These are phyloP conservation scores for Myotisia sp. DNA, from an alignment of 2,329 filamentous ascomycete species.

Conservation along the genomic window DNA sequence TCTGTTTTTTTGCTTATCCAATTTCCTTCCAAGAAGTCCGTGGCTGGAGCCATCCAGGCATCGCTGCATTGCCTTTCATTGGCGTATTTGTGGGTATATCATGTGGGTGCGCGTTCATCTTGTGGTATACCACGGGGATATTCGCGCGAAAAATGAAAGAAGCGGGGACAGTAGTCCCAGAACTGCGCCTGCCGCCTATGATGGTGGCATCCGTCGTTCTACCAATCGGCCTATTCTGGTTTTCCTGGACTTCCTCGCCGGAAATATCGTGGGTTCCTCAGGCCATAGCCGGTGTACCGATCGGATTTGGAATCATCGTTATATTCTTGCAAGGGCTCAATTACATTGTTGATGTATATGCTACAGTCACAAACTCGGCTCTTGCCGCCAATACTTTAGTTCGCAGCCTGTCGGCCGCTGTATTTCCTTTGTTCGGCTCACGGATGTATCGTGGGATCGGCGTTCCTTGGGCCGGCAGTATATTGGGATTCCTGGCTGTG, in stretches of 20 bases:
- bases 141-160: conserved; percentile 28
- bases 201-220: conserved; percentile 30
- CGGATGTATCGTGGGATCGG: conserved; percentile 27
- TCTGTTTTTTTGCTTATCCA: conserved; percentile 29
- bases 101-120: conserved; percentile 23
- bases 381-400: conserved; percentile 74
- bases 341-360: conserved; percentile 48
- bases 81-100: conserved; percentile 33
- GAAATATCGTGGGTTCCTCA: conserved; percentile 33
- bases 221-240: conserved; percentile 35
- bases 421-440: conserved; percentile 55
- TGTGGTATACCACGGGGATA: conserved; percentile 28
- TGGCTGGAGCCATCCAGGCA: conserved; percentile 26
- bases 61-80: conserved; percentile 34
- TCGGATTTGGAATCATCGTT: conserved; percentile 32
- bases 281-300: conserved; percentile 28
- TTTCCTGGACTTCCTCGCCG: conserved; percentile 33
- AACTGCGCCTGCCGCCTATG: conserved; percentile 33
- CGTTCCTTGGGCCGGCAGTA: conserved; percentile 27
- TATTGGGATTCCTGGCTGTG: conserved; percentile 26
- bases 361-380: conserved; percentile 40
- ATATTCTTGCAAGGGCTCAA: conserved; percentile 32
- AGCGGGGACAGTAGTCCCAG: conserved; percentile 23
- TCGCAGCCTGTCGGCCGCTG: conserved; percentile 63
- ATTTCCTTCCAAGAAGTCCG: conserved; percentile 30